phyloP scores from a whole-genome alignment of 2,329 filamentous ascomycete species.

The Bipolaris cookei region DNA sequence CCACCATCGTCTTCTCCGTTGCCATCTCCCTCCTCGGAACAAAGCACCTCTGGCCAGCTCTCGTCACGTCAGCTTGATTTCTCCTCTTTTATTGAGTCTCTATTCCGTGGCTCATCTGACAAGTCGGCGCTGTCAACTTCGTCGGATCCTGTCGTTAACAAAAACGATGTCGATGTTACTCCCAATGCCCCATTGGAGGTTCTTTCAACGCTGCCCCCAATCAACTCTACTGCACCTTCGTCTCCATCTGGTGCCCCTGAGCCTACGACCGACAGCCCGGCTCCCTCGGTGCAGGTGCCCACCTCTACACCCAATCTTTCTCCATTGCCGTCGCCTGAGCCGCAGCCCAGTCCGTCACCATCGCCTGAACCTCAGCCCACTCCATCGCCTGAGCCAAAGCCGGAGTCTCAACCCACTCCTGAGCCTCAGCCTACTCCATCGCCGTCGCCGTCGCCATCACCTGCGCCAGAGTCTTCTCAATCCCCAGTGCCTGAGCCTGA shows the following conservation, averaged over 20 bases:
- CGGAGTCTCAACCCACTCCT: too few species aligned
- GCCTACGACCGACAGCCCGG: too few species aligned
- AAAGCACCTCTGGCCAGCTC: constrained; percentile 25
- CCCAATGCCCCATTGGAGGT: constrained; percentile 18
- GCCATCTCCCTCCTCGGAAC: constrained; percentile 9
- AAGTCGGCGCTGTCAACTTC: constrained; percentile 16
- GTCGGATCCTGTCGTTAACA: constrained; percentile 14
- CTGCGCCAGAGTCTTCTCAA: too few species aligned
- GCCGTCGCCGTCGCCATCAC: too few species aligned
- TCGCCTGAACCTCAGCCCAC: too few species aligned
- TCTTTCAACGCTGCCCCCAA: constrained; percentile 6
- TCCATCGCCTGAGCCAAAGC: too few species aligned
- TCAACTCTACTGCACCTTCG: neutral
- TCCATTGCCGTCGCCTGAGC: too few species aligned
- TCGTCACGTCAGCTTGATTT: constrained; percentile 33
- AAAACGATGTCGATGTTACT: constrained; percentile 20
- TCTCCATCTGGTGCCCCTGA: neutral
- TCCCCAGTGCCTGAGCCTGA: too few species aligned
- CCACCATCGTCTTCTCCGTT: constrained; percentile 31
- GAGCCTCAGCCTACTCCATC: too few species aligned
- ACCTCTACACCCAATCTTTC: too few species aligned
- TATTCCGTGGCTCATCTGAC: constrained; percentile 29
- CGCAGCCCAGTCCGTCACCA: too few species aligned
- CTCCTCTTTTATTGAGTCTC: constrained; percentile 36
- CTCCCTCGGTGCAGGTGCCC: too few species aligned